Evolutionary conservation across 2,329 filamentous ascomycete genomes (phyloP).

Genomic region (Trichoderma sp.): DNA sequence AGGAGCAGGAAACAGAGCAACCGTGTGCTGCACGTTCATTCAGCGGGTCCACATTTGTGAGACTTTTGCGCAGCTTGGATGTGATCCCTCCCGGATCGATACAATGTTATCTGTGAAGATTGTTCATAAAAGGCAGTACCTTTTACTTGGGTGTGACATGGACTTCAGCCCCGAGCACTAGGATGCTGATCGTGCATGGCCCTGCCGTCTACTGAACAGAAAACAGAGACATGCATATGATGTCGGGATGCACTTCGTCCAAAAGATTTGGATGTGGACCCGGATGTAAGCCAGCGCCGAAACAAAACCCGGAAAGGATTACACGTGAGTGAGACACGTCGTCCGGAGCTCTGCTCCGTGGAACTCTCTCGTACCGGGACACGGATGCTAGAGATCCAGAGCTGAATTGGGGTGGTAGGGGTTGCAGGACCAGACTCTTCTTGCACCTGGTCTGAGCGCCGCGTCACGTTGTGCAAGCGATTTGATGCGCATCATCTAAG

Average conservation of each 20-base stretch:
- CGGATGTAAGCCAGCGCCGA: not conserved
- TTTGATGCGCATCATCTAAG: not conserved
- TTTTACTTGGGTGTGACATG: not conserved
- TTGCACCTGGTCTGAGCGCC: not conserved
- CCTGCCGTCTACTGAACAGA: not conserved
- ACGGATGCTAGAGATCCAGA: not conserved
- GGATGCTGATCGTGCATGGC: not conserved
- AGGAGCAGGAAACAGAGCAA: not conserved
- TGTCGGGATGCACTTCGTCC: not conserved
- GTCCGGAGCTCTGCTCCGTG: not conserved
- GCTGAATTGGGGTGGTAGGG: not conserved
- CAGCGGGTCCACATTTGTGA: not conserved
- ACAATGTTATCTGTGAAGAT: not conserved
- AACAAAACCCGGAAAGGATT: not conserved
- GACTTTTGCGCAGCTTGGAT: not conserved
- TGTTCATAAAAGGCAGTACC: not conserved
- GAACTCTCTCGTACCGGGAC: not conserved
- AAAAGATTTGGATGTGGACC: not conserved
- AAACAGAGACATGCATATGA: not conserved
- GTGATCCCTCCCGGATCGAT: not conserved
- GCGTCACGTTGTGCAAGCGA: constrained; percentile 1
- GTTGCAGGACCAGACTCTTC: not conserved
- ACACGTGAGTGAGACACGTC: not conserved
- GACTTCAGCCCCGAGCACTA: not conserved
- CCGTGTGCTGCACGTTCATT: not conserved